Percentiles rank a stretch among this genome's conserved stretches.
Evolutionary conservation across 345 rosid genomes (phyloP).

Genomic region (Linum trigynum): DNA sequence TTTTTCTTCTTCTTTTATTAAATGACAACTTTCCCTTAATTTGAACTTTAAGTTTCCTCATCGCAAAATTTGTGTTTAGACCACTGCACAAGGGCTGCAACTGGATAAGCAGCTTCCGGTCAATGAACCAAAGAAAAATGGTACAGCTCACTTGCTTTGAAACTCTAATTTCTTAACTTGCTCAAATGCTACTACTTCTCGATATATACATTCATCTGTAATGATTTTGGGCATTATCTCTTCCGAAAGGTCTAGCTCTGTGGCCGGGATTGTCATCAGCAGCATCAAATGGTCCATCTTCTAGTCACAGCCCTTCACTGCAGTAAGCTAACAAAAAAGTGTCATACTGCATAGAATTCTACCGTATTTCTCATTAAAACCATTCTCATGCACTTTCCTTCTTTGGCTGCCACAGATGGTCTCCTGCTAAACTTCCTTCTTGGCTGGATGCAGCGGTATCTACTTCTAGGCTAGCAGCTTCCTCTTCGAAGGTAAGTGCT

Average conservation of each 20-base stretch:
- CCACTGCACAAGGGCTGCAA: slow-evolving; percentile 22
- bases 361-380: background rate
- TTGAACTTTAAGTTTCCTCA: background rate
- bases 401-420: slow-evolving; percentile 28
- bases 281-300: slow-evolving; percentile 14
- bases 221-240: background rate
- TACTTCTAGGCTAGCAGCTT: background rate
- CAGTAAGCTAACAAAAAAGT: slow-evolving; percentile 24
- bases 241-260: slow-evolving; percentile 33
- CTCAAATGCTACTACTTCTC: no score
- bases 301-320: slow-evolving; percentile 16
- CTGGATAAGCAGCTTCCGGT: slow-evolving; percentile 18
- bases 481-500: no score
- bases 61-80: slow-evolving; percentile 8
- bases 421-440: slow-evolving; percentile 35
- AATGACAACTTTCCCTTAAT: no score
- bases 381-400: slow-evolving; percentile 1
- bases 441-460: slow-evolving; percentile 39
- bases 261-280: slow-evolving; percentile 52
- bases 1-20: background rate
- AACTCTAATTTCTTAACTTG: background rate
- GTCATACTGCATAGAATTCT: no score
- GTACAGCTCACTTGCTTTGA: slow-evolving; percentile 22
- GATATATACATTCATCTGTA: background rate
- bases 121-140: slow-evolving; percentile 26